Percentiles rank a stretch among this genome's conserved stretches.
These are phyloP conservation scores for Spathaspora girioi DNA, from an alignment of 805 yeast genomes.

Conservation along the genomic window DNA sequence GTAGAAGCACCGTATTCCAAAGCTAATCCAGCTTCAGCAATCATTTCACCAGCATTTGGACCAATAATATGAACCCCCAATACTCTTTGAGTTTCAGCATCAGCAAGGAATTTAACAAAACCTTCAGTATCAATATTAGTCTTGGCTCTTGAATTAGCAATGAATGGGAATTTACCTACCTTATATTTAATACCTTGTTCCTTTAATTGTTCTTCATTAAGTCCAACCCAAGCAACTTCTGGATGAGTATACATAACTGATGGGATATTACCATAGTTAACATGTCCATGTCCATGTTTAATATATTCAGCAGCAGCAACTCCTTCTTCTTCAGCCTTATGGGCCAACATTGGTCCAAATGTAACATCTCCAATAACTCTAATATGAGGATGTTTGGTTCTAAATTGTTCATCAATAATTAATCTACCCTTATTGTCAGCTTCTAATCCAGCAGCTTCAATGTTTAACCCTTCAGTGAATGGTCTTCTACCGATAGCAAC, in stretches of 20 bases:
- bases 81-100: conserved; percentile 94
- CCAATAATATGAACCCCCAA: conserved; percentile 97
- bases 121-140: conserved; percentile 97
- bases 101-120: conserved; percentile 91
- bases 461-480: conserved; percentile 82
- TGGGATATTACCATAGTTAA: conserved; percentile 96
- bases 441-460: conserved; percentile 87
- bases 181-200: conserved; percentile 88
- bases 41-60: conserved; percentile 99
- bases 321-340: conserved; percentile 99
- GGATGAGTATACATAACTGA: conserved; percentile 99
- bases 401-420: conserved; percentile 90
- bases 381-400: conserved; percentile 88
- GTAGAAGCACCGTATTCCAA: conserved; percentile 98
- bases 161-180: conserved; percentile 96
- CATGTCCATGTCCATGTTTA: conserved; percentile 94
- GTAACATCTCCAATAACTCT: conserved; percentile 98
- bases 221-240: conserved; percentile 99
- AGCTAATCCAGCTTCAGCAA: conserved; percentile 97
- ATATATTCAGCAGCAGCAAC: conserved; percentile 96
- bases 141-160: conserved; percentile 99
- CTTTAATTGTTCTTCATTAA: conserved; percentile 91
- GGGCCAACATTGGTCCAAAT: conserved; percentile 99
- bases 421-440: conserved; percentile 89
- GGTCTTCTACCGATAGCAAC: conserved; percentile 99